Evolutionary conservation across 2,329 filamentous ascomycete species (phyloP), one percentile per base, ranked within the genome.

Genomic region (Aspergillus fijiensis): DNA sequence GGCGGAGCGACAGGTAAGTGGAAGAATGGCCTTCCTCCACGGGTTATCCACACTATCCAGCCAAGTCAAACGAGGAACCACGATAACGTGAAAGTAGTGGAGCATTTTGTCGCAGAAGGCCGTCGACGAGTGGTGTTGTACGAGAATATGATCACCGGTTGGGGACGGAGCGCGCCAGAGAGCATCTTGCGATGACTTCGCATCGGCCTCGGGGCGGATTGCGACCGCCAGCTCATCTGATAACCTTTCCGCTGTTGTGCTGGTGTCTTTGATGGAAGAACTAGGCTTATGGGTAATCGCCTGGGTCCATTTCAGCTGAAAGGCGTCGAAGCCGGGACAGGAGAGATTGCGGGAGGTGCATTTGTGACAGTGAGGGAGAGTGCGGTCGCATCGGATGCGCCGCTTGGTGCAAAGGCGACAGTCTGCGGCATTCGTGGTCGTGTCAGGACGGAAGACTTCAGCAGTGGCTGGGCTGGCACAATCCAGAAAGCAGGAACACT

Each of bases 321-420:
- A 5, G 51, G 66, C 64, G 49, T 70, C 71, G 55, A 75, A 77
- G 0, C 74, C 74, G 3, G 74, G 67, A 60, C 75, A 77, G 23
- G 60, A 47, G 1, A 76, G 63, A 5, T 67, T 69, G 49, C 73
- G 73, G 50, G 72, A 71, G 21, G 61, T 66, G 58, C 75, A 77
- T 62, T 76, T 77, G n/a, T 62, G 65, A 62, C 74, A 77, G 31
- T 69, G 63, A 10, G 74, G 73, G 12, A 75, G 57, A 45, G 65
- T 71, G 31, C 73, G 66, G 58, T 77, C 74, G 55, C 74, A 77
- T 51, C 68, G 73, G 27, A 77, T 74, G 55, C 75, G 72, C n/a
- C 75, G 63, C 39, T 70, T 62, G 29, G 70, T 69, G 65, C 74
- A 77, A 5, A 69, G 70, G 45, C 74, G 74, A 56, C 75, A 77